These are phyloP conservation scores for Umbelopsis sp. DNA, from an alignment of 192 early-diverging fungal species.

Conservation along the genomic window DNA sequence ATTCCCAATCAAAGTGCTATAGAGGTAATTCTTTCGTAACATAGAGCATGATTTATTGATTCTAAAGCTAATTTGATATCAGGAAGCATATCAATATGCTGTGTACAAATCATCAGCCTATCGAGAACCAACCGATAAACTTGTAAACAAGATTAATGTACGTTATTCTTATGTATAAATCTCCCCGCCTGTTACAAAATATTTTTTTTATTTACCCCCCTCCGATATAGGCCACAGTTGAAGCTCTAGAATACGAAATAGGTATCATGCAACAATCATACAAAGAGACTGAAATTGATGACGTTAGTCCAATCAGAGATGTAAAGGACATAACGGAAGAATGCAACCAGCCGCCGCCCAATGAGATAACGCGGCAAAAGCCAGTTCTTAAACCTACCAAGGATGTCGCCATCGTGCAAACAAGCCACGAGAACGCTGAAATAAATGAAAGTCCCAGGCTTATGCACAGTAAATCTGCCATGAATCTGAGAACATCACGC, in stretches of 20 bases:
- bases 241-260: neutral
- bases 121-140: constrained; percentile 5
- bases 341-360: neutral
- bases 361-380: neutral
- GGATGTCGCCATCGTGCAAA: neutral
- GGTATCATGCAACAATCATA: neutral
- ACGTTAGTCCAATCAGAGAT: neutral
- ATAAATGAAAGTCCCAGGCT: neutral
- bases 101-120: neutral
- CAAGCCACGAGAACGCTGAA: no score
- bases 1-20: neutral
- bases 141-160: constrained; percentile 10
- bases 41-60: neutral
- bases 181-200: no score
- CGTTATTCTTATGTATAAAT: no score
- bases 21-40: neutral
- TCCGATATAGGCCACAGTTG: neutral
- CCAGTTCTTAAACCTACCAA: neutral
- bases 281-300: neutral
- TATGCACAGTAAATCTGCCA: constrained; percentile 1
- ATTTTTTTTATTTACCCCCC: neutral
- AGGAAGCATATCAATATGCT: constrained; percentile 2
- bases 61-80: neutral
- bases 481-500: neutral
- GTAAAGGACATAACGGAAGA: neutral